Evolutionary conservation across 2,329 filamentous ascomycete genomes (phyloP).

Genomic region (Neofusicoccum umdonicola): DNA sequence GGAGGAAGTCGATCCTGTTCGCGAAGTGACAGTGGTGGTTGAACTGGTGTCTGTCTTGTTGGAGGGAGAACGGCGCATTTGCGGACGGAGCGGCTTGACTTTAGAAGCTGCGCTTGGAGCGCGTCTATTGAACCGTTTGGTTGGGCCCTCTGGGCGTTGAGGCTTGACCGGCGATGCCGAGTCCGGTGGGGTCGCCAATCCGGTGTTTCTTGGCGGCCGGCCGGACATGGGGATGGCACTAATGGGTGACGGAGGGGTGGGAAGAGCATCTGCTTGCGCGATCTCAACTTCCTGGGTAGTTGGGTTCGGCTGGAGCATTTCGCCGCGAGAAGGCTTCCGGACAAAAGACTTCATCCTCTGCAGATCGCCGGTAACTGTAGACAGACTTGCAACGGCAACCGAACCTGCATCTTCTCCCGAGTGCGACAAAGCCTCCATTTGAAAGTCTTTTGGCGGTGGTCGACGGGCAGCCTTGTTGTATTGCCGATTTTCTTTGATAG

Average conservation of each 20-base stretch:
- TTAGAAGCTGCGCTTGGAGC: slow-evolving; percentile 1
- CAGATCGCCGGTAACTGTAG: slow-evolving; percentile 2
- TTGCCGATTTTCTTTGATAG: background rate
- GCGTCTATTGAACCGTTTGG: slow-evolving; percentile 1
- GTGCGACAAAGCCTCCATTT: slow-evolving; percentile 3
- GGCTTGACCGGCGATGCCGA: slow-evolving; percentile 14
- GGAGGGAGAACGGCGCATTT: background rate
- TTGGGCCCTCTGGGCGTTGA: background rate
- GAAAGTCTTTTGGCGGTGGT: background rate
- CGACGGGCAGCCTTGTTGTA: slow-evolving; percentile 7
- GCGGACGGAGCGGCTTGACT: background rate
- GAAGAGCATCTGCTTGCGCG: background rate
- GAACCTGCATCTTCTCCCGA: slow-evolving; percentile 1
- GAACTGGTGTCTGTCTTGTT: background rate
- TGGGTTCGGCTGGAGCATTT: background rate
- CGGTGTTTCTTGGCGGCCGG: background rate
- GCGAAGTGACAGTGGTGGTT: background rate
- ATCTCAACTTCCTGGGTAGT: background rate
- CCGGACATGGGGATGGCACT: background rate
- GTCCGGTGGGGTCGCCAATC: slow-evolving; percentile 9
- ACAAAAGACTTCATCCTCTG: slow-evolving; percentile 18
- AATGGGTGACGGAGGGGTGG: background rate
- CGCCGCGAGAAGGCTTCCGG: slow-evolving; percentile 11
- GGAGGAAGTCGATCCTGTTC: background rate
- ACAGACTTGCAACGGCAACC: slow-evolving; percentile 15